These are phyloP conservation scores for Mayamaea pseudoterrestris DNA, from an alignment of 108 stramenopile species.

Conservation along the genomic window DNA sequence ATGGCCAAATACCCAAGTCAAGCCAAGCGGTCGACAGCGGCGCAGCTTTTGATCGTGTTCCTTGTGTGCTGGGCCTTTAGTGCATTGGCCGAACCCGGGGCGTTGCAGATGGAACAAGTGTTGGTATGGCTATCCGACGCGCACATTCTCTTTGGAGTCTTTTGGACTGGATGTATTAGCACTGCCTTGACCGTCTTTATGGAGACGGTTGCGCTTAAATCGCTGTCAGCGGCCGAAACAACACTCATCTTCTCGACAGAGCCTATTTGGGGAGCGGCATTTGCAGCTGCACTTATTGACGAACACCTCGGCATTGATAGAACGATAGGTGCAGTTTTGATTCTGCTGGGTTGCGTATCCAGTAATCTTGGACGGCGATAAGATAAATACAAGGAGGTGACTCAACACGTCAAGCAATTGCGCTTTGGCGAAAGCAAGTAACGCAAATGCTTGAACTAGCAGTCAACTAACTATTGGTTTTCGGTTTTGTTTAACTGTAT, in stretches of 20 bases:
- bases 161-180: slow-evolving; percentile 86
- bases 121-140: slow-evolving; percentile 41
- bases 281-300: slow-evolving; percentile 66
- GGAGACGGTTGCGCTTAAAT: slow-evolving; percentile 85
- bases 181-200: slow-evolving; percentile 82
- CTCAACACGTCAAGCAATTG: too few relatives aligned
- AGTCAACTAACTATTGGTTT: too few relatives aligned
- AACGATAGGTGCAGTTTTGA: slow-evolving; percentile 37
- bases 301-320: slow-evolving; percentile 57
- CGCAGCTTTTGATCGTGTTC: slow-evolving; percentile 71
- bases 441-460: too few relatives aligned
- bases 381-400: too few relatives aligned
- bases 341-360: slow-evolving; percentile 48
- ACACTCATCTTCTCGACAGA: slow-evolving; percentile 86
- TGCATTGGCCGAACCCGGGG: slow-evolving; percentile 12
- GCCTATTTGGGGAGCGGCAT: slow-evolving; percentile 80
- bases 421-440: too few relatives aligned
- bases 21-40: slow-evolving; percentile 60
- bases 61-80: slow-evolving; percentile 26
- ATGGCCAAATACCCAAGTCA: slow-evolving; percentile 52
- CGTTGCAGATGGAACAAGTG: slow-evolving; percentile 13
- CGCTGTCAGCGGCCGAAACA: slow-evolving; percentile 79
- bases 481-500: too few relatives aligned
- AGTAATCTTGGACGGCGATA: too few relatives aligned
- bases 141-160: slow-evolving; percentile 33